phyloP scores from a whole-genome alignment of 768 basidiomycete genomes.

The Suillus subaureus region DNA sequence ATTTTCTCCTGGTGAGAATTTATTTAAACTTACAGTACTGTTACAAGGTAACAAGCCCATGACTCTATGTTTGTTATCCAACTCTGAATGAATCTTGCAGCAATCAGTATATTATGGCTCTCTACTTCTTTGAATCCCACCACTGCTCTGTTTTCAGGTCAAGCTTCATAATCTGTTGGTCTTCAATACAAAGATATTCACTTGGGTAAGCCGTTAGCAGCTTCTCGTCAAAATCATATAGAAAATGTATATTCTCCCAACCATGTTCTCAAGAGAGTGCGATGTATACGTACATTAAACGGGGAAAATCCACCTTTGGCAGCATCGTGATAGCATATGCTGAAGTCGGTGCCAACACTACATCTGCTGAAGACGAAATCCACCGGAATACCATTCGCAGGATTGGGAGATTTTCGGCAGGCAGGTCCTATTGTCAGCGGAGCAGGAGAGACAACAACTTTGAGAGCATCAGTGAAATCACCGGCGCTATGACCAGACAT shows the following conservation, averaged over 20 bases:
- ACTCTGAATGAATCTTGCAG: background rate
- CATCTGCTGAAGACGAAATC: too few relatives aligned
- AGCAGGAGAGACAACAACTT: too few relatives aligned
- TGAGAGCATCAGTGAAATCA: too few relatives aligned
- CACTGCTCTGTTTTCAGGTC: conserved; percentile 13
- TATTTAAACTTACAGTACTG: too few relatives aligned
- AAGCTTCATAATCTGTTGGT: conserved; percentile 6
- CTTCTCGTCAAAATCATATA: conserved; percentile 29
- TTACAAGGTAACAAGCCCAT: too few relatives aligned
- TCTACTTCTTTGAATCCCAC: conserved; percentile 1
- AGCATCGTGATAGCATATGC: conserved; percentile 15
- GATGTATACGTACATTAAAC: conserved; percentile 39
- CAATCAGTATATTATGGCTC: background rate
- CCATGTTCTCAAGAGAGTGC: conserved; percentile 38
- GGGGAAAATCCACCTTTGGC: conserved; percentile 32
- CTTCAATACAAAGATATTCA: conserved; percentile 10
- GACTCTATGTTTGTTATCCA: too few relatives aligned
- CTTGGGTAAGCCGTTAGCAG: conserved; percentile 18
- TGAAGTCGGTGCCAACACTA: too few relatives aligned
- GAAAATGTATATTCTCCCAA: conserved; percentile 27
- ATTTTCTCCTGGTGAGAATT: too few relatives aligned
- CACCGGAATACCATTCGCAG: too few relatives aligned
- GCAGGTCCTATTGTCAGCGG: too few relatives aligned
- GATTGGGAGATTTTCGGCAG: too few relatives aligned
- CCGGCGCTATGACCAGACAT: too few relatives aligned